phyloP scores from a whole-genome alignment of 192 early-diverging fungal species.

The Coemansia sp. region DNA sequence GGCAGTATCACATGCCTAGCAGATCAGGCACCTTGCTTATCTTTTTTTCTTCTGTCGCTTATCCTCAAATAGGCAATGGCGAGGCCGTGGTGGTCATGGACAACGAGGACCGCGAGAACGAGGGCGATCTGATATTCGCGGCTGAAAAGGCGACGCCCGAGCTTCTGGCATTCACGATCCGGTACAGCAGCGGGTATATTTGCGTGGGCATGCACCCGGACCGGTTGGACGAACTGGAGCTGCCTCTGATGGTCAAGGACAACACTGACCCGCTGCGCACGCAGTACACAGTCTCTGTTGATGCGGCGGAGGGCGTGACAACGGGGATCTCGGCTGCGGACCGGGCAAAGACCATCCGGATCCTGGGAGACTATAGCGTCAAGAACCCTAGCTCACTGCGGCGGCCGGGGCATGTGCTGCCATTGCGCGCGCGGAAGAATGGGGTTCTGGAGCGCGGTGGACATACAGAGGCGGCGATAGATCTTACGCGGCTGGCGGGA shows the following conservation, averaged over 20 bases:
- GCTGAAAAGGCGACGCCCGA: conserved; percentile 92
- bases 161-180: conserved; percentile 95
- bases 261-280: conserved; percentile 93
- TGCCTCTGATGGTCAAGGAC: conserved; percentile 95
- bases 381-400: conserved; percentile 71
- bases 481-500: conserved; percentile 86
- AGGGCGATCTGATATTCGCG: conserved; percentile 97
- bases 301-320: conserved; percentile 82
- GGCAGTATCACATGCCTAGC: not conserved
- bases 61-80: conserved; percentile 62
- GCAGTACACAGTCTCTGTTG: conserved; percentile 92
- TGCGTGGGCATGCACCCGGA: conserved; percentile 85
- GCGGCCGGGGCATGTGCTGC: conserved; percentile 94
- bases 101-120: conserved; percentile 99
- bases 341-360: conserved; percentile 76
- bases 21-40: not conserved
- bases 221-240: conserved; percentile 78
- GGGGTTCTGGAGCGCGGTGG: conserved; percentile 89
- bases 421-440: conserved; percentile 79
- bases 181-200: conserved; percentile 92
- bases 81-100: conserved; percentile 94
- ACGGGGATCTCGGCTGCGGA: conserved; percentile 97
- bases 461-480: conserved; percentile 93
- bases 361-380: conserved; percentile 74
- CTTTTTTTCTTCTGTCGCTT: not conserved